Evolutionary conservation across 2,329 filamentous ascomycete genomes (phyloP).

Genomic region (Fusarium hostae): DNA sequence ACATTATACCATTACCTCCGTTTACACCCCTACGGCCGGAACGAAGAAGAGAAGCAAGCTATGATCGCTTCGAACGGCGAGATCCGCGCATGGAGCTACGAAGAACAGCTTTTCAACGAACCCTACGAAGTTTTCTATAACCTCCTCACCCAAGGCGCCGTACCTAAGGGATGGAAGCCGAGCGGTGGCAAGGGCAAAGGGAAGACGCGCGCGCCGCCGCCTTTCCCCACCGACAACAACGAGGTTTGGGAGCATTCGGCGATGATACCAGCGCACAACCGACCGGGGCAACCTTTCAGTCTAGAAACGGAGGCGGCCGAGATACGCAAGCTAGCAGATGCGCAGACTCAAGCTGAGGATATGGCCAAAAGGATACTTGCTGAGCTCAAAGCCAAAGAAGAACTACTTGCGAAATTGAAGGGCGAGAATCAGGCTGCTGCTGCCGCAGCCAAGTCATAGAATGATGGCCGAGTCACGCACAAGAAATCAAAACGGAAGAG

Average conservation of each 20-base stretch:
- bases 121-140: conserved; percentile 94
- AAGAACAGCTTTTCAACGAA: conserved; percentile 97
- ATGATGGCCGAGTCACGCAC: conserved; percentile 5
- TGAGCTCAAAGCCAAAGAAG: conserved; percentile 73
- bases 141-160: conserved; percentile 79
- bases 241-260: conserved; percentile 75
- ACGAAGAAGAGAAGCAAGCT: conserved; percentile 75
- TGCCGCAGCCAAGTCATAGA: conserved; percentile 48
- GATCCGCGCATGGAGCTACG: conserved; percentile 84
- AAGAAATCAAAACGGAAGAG: conserved; percentile 2
- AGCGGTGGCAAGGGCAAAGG: conserved; percentile 65
- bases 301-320: conserved; percentile 74
- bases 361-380: conserved; percentile 69
- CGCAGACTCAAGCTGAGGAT: conserved; percentile 70
- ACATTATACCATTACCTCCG: conserved; percentile 94
- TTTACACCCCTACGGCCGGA: conserved; percentile 88
- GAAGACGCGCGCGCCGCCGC: conserved; percentile 55
- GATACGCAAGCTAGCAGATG: conserved; percentile 70
- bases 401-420: conserved; percentile 69
- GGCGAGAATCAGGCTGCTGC: conserved; percentile 64
- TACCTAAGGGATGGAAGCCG: conserved; percentile 58
- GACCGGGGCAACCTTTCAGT: conserved; percentile 78
- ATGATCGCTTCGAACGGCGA: conserved; percentile 68
- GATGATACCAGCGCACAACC: conserved; percentile 76
- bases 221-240: conserved; percentile 54